Evolutionary conservation across 78 protist genomes (phyloP), one percentile per base, ranked within the genome.

Genomic region (slime mould (Dictyostelium discoideum)): DNA sequence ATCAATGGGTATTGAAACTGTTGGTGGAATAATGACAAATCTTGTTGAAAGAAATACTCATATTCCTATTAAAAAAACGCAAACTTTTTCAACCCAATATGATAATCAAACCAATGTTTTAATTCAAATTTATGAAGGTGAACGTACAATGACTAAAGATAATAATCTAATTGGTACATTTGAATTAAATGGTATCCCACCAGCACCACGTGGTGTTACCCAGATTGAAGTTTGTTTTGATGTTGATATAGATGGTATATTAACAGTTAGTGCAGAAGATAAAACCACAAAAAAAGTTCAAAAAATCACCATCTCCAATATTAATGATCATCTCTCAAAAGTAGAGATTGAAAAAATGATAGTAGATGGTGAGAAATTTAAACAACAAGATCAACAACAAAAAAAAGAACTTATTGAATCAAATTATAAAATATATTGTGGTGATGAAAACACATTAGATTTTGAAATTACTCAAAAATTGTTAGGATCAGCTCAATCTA

Each of bases 1-100:
- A 18, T 97, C 99, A 20, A 89, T 99, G 54, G 99, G 99, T 39
- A 76, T 99, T 84, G 99, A 84, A 92, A 98, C 98, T 37, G 99
- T 96, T 54, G 99, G 99, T 29, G 99, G 99, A 57, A 98, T 99
- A 67, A 99, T 99, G 99, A 97, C 99, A n/a, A 73, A 82, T 46
- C 93, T 99, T 63, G 98, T 99, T 84, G 90, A 97, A 96, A 97
- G 99, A 88, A 99, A 98, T 98, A 98, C 99, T 24, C 95, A 99
- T 76, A 97, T 99, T 57, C 99, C 99, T 60, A 93, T 99, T 92
- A 98, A 96, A 98, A 98, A 98, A 57, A 42, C 22, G 0, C 98
- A 99, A 97, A 88, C 94, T 39, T 99, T 99, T 99, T 85, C 99
- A 13, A 99, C 99, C 18, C 92, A 96, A 96, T 77, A 97, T 54